phyloP scores from a whole-genome alignment of 305 asterid species.

The Fraxinus velutina region DNA sequence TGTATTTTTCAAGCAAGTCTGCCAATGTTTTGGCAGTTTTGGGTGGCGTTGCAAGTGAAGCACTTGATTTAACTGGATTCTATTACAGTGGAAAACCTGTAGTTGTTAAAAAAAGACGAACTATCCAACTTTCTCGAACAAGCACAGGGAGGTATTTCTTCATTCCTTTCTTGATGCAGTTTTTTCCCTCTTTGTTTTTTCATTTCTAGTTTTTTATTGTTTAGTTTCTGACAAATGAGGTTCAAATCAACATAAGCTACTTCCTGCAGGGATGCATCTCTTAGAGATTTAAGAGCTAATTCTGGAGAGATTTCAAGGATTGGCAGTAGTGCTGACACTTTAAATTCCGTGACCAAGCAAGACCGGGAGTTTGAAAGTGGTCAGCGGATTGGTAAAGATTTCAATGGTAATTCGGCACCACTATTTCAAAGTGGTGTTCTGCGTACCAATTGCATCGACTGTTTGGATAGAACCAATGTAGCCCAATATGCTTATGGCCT shows the following conservation, averaged over 20 bases:
- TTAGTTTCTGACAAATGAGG: neutral
- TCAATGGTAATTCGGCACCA: conserved; percentile 39
- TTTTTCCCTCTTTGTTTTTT: neutral
- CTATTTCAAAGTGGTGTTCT: conserved; percentile 88
- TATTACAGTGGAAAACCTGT: conserved; percentile 79
- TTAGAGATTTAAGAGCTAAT: conserved; percentile 64
- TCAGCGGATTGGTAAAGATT: conserved; percentile 41
- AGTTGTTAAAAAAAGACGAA: conserved; percentile 55
- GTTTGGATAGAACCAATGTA: conserved; percentile 95
- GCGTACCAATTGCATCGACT: conserved; percentile 95
- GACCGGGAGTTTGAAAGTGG: conserved; percentile 50
- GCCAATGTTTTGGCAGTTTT: conserved; percentile 97
- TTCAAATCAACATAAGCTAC: conserved; percentile 21
- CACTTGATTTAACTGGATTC: conserved; percentile 89
- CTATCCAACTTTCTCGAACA: conserved; percentile 63
- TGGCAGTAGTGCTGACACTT: conserved; percentile 40
- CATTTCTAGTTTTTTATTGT: neutral
- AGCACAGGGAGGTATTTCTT: conserved; percentile 68
- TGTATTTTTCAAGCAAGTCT: conserved; percentile 70
- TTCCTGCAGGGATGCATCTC: conserved; percentile 66
- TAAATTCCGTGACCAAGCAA: conserved; percentile 49
- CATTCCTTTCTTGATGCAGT: conserved; percentile 3
- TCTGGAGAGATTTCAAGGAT: conserved; percentile 70
- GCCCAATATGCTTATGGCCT: conserved; percentile 96
- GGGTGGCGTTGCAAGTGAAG: conserved; percentile 95